Conservation (phyloP, 768 basidiomycete genomes). For the Tricholoma saponaceum region DNA sequence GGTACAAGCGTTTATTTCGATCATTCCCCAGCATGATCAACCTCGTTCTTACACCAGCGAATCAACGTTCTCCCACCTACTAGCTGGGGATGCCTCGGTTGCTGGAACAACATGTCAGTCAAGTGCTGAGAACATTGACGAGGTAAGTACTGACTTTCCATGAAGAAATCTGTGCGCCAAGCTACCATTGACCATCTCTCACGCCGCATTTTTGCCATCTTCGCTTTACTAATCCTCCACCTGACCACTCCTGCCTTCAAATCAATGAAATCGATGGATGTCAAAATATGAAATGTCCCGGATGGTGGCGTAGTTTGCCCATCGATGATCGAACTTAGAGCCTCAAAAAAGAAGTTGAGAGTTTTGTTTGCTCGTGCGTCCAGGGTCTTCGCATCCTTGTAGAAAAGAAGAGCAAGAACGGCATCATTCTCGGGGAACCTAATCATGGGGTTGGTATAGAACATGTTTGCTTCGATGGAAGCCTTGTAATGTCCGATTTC, state of each 20-base stretch:
- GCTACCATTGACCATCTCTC: conserved; percentile 13
- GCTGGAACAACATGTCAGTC: conserved; percentile 10
- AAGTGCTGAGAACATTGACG: background rate
- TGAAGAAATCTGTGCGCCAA: conserved; percentile 8
- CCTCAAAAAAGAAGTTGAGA: conserved; percentile 2
- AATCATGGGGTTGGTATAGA: conserved; percentile 4
- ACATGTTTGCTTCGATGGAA: conserved; percentile 11
- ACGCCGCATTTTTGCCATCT: conserved; percentile 10
- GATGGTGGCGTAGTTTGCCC: conserved; percentile 2
- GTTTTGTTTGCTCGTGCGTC: background rate
- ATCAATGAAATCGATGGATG: conserved; percentile 10
- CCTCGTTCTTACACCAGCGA: background rate
- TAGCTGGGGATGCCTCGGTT: conserved; percentile 15
- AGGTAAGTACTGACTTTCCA: background rate
- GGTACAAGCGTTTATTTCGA: background rate
- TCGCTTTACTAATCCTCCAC: conserved; percentile 15
- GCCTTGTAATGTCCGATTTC: conserved; percentile 22
- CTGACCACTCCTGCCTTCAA: conserved; percentile 7
- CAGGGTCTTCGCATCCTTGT: conserved; percentile 3
- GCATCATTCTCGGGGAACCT: conserved; percentile 14
- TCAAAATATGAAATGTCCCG: conserved; percentile 13
- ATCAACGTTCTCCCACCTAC: conserved; percentile 5
- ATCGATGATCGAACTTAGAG: conserved; percentile 8
- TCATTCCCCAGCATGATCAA: background rate
- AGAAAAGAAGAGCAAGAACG: conserved; percentile 14